Percentiles rank a stretch among this genome's conserved stretches.
These are phyloP conservation scores for Salix purpurea DNA, from an alignment of 345 rosid genomes.

Conservation along the genomic window DNA sequence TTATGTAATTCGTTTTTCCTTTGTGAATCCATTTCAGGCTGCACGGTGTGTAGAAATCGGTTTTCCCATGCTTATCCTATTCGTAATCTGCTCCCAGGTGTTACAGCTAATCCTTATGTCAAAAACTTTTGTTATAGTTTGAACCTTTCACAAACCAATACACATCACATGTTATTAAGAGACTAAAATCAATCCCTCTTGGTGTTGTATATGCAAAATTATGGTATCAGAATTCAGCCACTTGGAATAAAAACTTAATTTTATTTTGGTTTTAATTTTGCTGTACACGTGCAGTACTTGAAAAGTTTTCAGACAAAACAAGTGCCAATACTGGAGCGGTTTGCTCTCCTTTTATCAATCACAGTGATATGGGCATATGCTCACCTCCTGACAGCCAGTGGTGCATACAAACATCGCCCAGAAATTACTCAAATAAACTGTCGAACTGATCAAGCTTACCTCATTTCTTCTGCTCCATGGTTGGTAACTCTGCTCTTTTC, in stretches of 20 bases:
- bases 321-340: constrained; percentile 78
- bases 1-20: not conserved
- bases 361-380: constrained; percentile 93
- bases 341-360: constrained; percentile 72
- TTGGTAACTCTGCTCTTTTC: constrained; percentile 23
- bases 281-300: constrained; percentile 52
- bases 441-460: constrained; percentile 91
- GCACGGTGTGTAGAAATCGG: constrained; percentile 91
- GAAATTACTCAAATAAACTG: constrained; percentile 73
- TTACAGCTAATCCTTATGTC: not conserved
- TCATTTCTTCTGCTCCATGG: constrained; percentile 99
- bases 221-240: not conserved
- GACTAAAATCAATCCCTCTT: not conserved
- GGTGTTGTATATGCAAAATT: not conserved
- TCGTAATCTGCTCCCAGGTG: constrained; percentile 84
- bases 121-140: not conserved
- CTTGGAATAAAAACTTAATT: not conserved
- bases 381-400: constrained; percentile 93
- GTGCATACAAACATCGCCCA: constrained; percentile 86
- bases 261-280: not conserved
- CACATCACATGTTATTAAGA: not conserved
- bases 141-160: not conserved
- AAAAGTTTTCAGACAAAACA: constrained; percentile 63
- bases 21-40: constrained; percentile 40
- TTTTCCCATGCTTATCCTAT: constrained; percentile 82